Percentiles rank a stretch among this genome's conserved stretches.
These are phyloP conservation scores for Colletotrichum sp. DNA, from an alignment of 2,329 filamentous ascomycete genomes.

Conservation along the genomic window DNA sequence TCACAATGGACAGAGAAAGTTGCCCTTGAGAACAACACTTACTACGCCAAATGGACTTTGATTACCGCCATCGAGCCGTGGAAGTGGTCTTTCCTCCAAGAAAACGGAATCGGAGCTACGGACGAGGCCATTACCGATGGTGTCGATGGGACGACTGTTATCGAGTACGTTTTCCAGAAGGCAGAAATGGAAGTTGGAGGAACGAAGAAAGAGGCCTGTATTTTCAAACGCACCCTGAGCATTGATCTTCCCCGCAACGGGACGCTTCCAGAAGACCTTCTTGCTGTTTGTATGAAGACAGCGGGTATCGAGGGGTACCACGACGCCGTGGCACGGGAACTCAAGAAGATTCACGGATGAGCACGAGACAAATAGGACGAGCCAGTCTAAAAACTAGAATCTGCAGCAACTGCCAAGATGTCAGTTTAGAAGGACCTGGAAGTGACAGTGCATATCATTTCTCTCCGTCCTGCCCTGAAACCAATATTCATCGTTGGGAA, in stretches of 20 bases:
- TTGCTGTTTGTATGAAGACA: neutral
- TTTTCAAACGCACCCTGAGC: neutral
- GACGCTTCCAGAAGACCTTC: neutral
- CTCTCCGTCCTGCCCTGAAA: rapidly evolving
- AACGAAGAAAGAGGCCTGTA: neutral
- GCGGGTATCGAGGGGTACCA: neutral
- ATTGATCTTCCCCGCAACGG: neutral
- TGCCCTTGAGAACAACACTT: neutral
- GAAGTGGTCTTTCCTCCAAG: neutral
- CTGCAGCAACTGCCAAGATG: neutral
- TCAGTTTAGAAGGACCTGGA: neutral
- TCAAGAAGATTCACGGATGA: neutral
- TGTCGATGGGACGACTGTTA: neutral
- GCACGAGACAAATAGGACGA: neutral
- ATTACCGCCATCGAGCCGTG: neutral
- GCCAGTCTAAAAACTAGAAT: rapidly evolving
- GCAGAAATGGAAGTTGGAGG: neutral
- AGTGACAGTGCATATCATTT: rapidly evolving
- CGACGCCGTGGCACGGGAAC: neutral
- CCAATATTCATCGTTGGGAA: neutral
- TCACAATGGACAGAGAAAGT: neutral
- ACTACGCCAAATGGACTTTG: neutral
- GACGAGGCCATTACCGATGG: neutral
- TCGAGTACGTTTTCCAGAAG: neutral
- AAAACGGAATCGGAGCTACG: neutral